Conservation (phyloP, 495 filamentous ascomycete species). For the Penicillium manginii region DNA sequence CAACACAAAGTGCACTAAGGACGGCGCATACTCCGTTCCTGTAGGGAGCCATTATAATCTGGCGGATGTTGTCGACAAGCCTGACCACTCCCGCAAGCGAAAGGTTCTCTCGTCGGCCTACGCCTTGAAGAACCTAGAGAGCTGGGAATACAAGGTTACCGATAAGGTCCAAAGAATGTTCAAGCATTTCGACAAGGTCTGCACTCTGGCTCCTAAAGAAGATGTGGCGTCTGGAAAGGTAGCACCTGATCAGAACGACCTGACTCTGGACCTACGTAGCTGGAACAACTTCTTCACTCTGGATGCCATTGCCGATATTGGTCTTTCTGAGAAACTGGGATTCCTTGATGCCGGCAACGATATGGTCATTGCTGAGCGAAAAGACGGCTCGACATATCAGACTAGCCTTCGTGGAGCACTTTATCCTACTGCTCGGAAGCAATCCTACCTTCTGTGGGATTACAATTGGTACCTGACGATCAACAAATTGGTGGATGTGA, state of each 20-base stretch:
- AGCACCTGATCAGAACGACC: conserved; percentile 29
- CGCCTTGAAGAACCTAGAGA: conserved; percentile 57
- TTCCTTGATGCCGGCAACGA: conserved; percentile 54
- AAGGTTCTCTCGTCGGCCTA: conserved; percentile 56
- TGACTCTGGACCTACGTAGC: conserved; percentile 45
- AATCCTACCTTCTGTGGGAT: conserved; percentile 50
- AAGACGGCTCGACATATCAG: conserved; percentile 46
- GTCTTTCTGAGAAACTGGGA: conserved; percentile 54
- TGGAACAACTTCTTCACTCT: conserved; percentile 52
- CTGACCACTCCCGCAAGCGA: conserved; percentile 54
- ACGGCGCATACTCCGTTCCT: conserved; percentile 44
- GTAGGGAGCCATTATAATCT: conserved; percentile 49
- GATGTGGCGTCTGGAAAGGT: conserved; percentile 28
- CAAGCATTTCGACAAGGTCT: conserved; percentile 42
- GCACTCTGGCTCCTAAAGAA: conserved; percentile 27
- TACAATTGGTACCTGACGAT: conserved; percentile 48
- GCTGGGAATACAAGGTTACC: conserved; percentile 59
- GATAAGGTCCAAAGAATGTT: conserved; percentile 53
- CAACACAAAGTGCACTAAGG: conserved; percentile 53
- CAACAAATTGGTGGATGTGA: conserved; percentile 35
- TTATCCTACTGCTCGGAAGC: conserved; percentile 48
- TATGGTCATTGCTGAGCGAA: conserved; percentile 37
- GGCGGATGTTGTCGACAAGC: conserved; percentile 51
- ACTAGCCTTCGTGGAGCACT: conserved; percentile 49
- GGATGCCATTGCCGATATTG: conserved; percentile 59